A percentile compares a stretch with the other conserved stretches of the same genome.
These are phyloP conservation scores for Collybia nuda DNA, from an alignment of 768 basidiomycete genomes.

Conservation along the genomic window DNA sequence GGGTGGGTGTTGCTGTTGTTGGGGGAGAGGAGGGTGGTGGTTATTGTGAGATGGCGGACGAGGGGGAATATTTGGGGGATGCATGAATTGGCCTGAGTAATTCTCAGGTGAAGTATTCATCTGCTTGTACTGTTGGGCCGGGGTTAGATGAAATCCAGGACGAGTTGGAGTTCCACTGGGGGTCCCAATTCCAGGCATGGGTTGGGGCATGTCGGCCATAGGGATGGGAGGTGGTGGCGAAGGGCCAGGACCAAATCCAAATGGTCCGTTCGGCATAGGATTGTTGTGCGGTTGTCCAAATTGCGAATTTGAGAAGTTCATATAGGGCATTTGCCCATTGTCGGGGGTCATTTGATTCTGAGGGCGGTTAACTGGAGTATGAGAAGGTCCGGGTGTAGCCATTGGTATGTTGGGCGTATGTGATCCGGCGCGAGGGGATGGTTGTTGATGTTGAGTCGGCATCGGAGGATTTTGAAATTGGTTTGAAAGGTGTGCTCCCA, in stretches of 20 bases:
- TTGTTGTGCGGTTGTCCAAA: constrained; percentile 29
- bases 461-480: constrained; percentile 36
- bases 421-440: constrained; percentile 39
- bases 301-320: constrained; percentile 37
- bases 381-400: constrained; percentile 34
- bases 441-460: constrained; percentile 37
- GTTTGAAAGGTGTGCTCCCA: constrained; percentile 32
- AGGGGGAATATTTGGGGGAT: constrained; percentile 32
- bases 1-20: constrained; percentile 24
- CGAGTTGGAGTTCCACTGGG: constrained; percentile 41
- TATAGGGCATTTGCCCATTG: constrained; percentile 38
- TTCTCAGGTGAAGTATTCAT: constrained; percentile 37
- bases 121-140: constrained; percentile 63
- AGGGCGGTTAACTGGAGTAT: constrained; percentile 36
- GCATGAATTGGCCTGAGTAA: constrained; percentile 31
- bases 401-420: constrained; percentile 42
- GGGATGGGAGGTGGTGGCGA: constrained; percentile 51
- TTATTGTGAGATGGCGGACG: constrained; percentile 43
- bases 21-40: constrained; percentile 29
- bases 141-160: constrained; percentile 49
- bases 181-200: constrained; percentile 35
- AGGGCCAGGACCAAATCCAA: constrained; percentile 36
- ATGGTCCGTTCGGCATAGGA: constrained; percentile 32
- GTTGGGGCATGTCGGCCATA: constrained; percentile 43
- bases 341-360: constrained; percentile 51